Base-by-base conservation (phyloP, 2,329 filamentous ascomycete genomes). In the Clarireedia hainanense region DNA sequence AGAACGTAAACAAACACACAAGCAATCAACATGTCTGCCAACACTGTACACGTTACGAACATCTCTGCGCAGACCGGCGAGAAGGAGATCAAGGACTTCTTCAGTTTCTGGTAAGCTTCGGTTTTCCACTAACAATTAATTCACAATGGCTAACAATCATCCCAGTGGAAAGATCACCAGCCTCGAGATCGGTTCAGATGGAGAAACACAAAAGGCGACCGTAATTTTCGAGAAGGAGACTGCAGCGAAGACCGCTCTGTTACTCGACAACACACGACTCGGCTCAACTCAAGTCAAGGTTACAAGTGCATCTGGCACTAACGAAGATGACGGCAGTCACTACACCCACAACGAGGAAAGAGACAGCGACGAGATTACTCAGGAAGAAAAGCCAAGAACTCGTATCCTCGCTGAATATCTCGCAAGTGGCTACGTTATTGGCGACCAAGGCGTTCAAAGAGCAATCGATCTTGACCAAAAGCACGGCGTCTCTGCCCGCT, bases 201-300 rank as follows among this genome's bases (percentile, higher is more conserved):
- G 83, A 67, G 80, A 85, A 63, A 78, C 81, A 63, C 90, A 96
- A 75, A 85, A 85, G 50, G 94, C 94, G 57, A 88, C 86, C n/a
- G 91, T 99, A 61, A 91, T 85, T 52, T 99, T 99, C 69, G 94
- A 97, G 75, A 96, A 96, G 78, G 85, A 92, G 71, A 95, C 92
- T 14, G 94, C 94, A 50, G 91, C 92, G 58, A 96, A 96, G 79
- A 99, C 94, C 23, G 94, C 94, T 26, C 88, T 96, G 42, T 88
- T 99, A 58, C 85, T 99, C 62, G 92, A 97, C 76, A 95, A 96
- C 79, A 99, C 94, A 52, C 88, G 95, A 74, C 87, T 99, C 50
- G 91, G 91, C 61, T 76, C 86, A 58, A 89, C 91, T 63, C 84
- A 94, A 68, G 95, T 99, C 69, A 79, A 83, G 56, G 81, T 91